Percentiles rank a stretch among this genome's conserved stretches.
Evolutionary conservation across 1,284 basidiomycete genomes (phyloP).

Genomic region (Leccinum colubrinum): DNA sequence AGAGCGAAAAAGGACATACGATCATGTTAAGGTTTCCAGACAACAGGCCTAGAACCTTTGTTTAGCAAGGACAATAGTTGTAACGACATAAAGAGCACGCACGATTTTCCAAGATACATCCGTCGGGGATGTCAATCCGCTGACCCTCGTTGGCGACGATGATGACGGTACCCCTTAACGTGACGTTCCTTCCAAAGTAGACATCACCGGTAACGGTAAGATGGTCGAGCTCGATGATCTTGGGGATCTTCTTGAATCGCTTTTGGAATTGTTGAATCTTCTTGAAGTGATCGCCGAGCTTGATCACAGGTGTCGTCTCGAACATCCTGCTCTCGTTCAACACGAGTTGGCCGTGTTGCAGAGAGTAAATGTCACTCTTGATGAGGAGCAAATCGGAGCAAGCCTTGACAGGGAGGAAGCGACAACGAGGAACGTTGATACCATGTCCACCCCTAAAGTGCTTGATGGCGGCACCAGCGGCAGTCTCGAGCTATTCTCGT

Average conservation of each 20-base stretch:
- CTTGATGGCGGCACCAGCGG: slow-evolving; percentile 97
- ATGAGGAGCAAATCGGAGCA: slow-evolving; percentile 92
- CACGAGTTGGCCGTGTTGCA: slow-evolving; percentile 92
- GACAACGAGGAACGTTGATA: slow-evolving; percentile 95
- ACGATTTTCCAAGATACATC: slow-evolving; percentile 93
- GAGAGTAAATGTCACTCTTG: slow-evolving; percentile 96
- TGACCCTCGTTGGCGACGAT: slow-evolving; percentile 92
- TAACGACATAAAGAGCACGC: slow-evolving; percentile 23
- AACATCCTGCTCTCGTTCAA: slow-evolving; percentile 93
- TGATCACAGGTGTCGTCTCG: slow-evolving; percentile 95
- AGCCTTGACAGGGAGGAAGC: slow-evolving; percentile 96
- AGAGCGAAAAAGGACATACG: slow-evolving; percentile 38
- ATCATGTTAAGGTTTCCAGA: slow-evolving; percentile 72
- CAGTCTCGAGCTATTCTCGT: slow-evolving; percentile 84
- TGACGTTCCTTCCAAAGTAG: slow-evolving; percentile 92
- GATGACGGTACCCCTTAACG: slow-evolving; percentile 85
- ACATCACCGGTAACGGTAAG: slow-evolving; percentile 97
- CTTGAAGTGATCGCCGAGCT: slow-evolving; percentile 92
- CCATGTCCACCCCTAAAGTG: slow-evolving; percentile 95
- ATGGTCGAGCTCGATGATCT: slow-evolving; percentile 93
- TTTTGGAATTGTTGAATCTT: slow-evolving; percentile 98
- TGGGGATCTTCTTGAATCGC: slow-evolving; percentile 96
- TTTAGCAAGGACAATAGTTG: slow-evolving; percentile 8
- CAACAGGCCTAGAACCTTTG: slow-evolving; percentile 43
- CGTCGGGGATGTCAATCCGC: slow-evolving; percentile 94